Conservation (phyloP, 164 flowering plant species). For the Macadamia tetraphylla region DNA sequence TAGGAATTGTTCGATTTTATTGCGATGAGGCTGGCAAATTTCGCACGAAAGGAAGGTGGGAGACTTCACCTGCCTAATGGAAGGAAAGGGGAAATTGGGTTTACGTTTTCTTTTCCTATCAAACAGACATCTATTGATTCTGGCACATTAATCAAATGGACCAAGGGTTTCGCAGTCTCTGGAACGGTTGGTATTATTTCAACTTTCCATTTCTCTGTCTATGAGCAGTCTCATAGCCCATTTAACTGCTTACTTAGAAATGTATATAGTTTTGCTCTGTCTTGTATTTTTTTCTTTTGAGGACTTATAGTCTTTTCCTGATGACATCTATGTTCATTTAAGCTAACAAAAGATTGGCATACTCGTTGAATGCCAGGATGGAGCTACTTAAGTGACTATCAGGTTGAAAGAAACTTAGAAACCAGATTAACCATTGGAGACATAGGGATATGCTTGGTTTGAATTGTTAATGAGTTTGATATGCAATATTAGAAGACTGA, state of each 20-base stretch:
- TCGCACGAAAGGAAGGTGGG: conserved; percentile 51
- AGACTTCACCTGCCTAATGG: conserved; percentile 43
- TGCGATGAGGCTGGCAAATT: conserved; percentile 60
- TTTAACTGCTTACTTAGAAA: neutral
- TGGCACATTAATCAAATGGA: conserved; percentile 86
- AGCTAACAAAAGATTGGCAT: neutral
- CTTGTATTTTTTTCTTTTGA: neutral
- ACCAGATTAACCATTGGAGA: too few species aligned
- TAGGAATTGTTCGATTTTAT: conserved; percentile 86
- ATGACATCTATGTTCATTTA: neutral
- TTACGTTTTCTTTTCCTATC: conserved; percentile 92
- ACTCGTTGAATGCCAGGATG: neutral
- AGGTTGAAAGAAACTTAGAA: too few species aligned
- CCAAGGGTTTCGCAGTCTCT: conserved; percentile 83
- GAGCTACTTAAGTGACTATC: neutral
- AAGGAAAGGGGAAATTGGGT: conserved; percentile 75
- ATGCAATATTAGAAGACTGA: too few species aligned
- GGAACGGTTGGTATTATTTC: conserved; percentile 60
- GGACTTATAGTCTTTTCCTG: neutral
- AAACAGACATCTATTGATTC: conserved; percentile 78
- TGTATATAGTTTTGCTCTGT: neutral
- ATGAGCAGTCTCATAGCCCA: neutral
- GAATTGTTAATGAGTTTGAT: too few species aligned
- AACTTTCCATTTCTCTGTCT: neutral
- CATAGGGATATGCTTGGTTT: too few species aligned